Percentiles rank a stretch among this genome's conserved stretches.
Evolutionary conservation across 2,329 filamentous ascomycete species (phyloP).

Genomic region (Samsoniella hepiali): DNA sequence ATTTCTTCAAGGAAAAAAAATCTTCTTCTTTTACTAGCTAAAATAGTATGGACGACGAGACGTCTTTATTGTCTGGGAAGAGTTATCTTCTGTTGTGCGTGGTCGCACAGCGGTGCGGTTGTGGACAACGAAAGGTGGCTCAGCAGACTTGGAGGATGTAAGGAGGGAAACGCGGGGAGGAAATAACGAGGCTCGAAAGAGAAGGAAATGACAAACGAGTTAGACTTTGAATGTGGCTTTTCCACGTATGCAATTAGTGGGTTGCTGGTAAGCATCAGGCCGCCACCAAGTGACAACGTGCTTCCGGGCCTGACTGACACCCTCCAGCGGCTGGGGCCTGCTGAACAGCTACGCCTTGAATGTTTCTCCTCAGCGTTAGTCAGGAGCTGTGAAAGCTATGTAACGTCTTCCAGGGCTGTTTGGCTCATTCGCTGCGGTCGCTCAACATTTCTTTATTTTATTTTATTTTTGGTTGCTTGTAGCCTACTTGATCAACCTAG

Average conservation of each 20-base stretch:
- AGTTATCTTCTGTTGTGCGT: not conserved
- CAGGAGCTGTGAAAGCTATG: too few species aligned
- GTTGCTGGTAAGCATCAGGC: too few species aligned
- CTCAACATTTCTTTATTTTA: too few species aligned
- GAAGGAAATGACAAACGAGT: not conserved
- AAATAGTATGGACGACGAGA: not conserved
- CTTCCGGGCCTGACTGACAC: too few species aligned
- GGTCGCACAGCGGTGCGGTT: not conserved
- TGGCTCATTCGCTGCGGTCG: too few species aligned
- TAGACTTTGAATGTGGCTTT: not conserved
- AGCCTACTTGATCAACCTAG: too few species aligned
- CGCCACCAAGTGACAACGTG: too few species aligned
- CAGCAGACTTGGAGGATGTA: not conserved
- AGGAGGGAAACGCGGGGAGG: not conserved
- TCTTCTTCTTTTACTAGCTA: not conserved
- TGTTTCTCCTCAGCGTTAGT: too few species aligned
- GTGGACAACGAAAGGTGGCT: not conserved
- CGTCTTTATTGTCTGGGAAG: not conserved
- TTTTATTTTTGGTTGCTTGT: too few species aligned
- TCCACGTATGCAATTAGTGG: constrained; percentile 13
- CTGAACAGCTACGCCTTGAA: too few species aligned
- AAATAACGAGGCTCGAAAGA: not conserved
- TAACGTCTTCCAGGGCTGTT: too few species aligned
- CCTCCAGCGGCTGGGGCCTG: too few species aligned
- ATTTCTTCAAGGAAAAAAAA: not conserved